Base-by-base conservation (phyloP, 805 yeast genomes). In the Saccharomycopsis capsularis region DNA sequence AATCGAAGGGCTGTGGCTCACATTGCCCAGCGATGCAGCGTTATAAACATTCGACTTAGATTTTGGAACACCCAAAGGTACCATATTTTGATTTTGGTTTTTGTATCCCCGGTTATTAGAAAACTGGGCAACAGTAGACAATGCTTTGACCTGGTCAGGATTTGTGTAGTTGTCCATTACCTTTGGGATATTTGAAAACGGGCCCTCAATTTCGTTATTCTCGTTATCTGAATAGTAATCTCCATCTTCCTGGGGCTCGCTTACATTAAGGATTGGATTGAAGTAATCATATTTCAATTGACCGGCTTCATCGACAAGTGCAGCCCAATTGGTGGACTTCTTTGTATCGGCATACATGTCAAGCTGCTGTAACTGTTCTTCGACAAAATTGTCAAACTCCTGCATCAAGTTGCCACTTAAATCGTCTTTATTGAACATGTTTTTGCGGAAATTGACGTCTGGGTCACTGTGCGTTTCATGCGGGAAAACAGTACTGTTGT, bases 281-380 rank as follows among this genome's bases (percentile, higher is more conserved):
- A 63, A 51, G 42, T 61, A 63, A 39, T 64, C 66, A 43, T 60
- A 59, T 24, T 51, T 58, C 4, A 61, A 54, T 37, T 61, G 63
- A 3, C 55, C 56, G 1, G 57, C 23, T 4, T 52, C 47, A 48
- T 63, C 67, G 22, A 59, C 46, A 7, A 63, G 41, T 25, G 52
- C 50, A 5, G 42, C 32, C 63, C 66, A 64, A 22, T 58, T 40
- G 9, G 51, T 54, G n/a, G 36, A 15, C 2, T 39, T 32, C 3
- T 30, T n/a, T 13, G 32, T 18, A 15, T 47, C 29, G 21, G 45
- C 42, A 3, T 48, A 42, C 24, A 29, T 39, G 25, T 37, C 42
- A 11, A 38, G 30, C 6, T 39, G 27, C 6, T 21, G 3, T 21
- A 49, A 23, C 6, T 34, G 42, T 13, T 40, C 32, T 16, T 38